Evolutionary conservation across 345 rosid species (phyloP), one percentile per base, ranked within the genome.

Genomic region (Aquilaria sinensis): DNA sequence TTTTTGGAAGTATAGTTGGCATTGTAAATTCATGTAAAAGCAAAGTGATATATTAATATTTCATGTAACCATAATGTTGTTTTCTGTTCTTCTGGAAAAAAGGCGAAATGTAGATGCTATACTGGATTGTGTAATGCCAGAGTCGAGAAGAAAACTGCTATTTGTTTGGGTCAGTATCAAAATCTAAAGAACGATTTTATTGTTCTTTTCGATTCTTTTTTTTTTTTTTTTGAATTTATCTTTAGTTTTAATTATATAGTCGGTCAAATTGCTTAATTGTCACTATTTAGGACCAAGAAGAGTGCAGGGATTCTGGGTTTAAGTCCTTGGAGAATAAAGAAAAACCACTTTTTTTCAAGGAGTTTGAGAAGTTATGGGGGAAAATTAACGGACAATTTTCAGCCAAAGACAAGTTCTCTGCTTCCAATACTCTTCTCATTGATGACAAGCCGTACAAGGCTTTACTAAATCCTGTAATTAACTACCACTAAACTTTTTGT

Each of bases 391-490:
- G 23, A 16, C 23, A 16, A 16, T 16, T 31, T 1, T 11, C 60
- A 3, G 11, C 9, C n/a, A 10, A 6, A 46, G 37, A 5, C 41
- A 15, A 45, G 0, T 78, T 57, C 50, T 78, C 77, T 31, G 55
- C 75, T 8, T 54, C 68, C 2, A 73, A 78, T 60, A 76, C 85
- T 0, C 12, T 71, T 49, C 55, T 80, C 53, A 67, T 76, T 9
- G 87, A 85, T 54, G 71, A 74, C 56, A 60, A 73, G 10, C 79
- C 90, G 3, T 73, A 80, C 59, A 82, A 75, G 64, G 75, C 82
- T 56, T 75, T 85, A 14, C 63, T 76, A 0, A 82, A 82, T 71
- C 82, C 85, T 51, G 90, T 85, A 82, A 63, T n/a, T n/a, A n/a
- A n/a, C 51, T 8, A 31, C 12, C 5, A 16, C 3, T 5, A 2